A percentile compares a stretch with the other conserved stretches of the same genome.
phyloP scores from a whole-genome alignment of 805 yeast species.

The Komagataella pastoris region DNA sequence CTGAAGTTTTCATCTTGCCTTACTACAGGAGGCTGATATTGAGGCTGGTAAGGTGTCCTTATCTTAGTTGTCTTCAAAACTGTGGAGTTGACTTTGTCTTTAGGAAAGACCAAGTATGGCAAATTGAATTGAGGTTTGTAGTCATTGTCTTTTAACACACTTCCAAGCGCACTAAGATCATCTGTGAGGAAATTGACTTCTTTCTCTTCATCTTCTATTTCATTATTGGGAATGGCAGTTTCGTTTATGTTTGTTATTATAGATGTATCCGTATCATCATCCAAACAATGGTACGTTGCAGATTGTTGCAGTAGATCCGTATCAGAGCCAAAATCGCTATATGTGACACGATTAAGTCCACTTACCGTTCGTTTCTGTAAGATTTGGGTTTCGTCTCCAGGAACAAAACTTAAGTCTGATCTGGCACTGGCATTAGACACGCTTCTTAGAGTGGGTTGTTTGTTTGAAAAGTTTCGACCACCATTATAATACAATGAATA shows the following conservation, averaged over 20 bases:
- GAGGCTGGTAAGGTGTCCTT: not conserved
- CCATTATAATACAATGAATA: conserved; percentile 1
- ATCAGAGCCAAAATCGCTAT: not conserved
- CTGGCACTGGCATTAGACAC: not conserved
- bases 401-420: not conserved
- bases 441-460: not conserved
- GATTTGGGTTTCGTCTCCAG: not conserved
- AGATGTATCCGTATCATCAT: not conserved
- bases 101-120: not conserved
- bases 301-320: not conserved
- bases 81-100: not conserved
- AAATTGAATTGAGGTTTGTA: not conserved
- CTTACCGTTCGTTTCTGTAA: not conserved
- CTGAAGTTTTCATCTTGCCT: not conserved
- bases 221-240: not conserved
- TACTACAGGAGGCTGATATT: not conserved
- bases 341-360: not conserved
- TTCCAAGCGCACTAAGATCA: not conserved
- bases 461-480: conserved; percentile 1
- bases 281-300: not conserved
- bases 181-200: not conserved
- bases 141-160: not conserved
- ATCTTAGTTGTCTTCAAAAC: not conserved
- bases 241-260: not conserved
- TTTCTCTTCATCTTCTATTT: not conserved